These are phyloP conservation scores for Penicillium egyptiacum DNA, from an alignment of 495 filamentous ascomycete genomes.

Conservation along the genomic window DNA sequence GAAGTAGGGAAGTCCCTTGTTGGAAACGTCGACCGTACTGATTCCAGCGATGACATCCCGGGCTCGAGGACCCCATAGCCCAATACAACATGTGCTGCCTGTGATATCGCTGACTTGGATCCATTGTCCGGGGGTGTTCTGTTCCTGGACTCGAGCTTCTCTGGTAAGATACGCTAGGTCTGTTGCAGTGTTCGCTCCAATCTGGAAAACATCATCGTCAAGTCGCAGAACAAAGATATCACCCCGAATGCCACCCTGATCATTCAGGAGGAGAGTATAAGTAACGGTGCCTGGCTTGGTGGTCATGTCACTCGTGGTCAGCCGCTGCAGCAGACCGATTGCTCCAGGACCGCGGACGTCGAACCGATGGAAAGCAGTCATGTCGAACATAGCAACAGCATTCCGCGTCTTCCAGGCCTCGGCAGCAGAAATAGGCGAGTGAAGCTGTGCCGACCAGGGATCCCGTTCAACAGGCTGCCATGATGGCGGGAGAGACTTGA, in stretches of 20 bases:
- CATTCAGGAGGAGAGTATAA: slow-evolving; percentile 47
- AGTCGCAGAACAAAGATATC: slow-evolving; percentile 45
- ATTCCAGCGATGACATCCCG: slow-evolving; percentile 35
- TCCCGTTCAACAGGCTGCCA: slow-evolving; percentile 49
- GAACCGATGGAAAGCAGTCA: slow-evolving; percentile 52
- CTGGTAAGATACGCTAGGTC: slow-evolving; percentile 46
- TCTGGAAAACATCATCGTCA: slow-evolving; percentile 40
- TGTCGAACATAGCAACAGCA: slow-evolving; percentile 54
- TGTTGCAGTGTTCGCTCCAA: slow-evolving; percentile 45
- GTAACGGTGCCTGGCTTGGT: slow-evolving; percentile 38
- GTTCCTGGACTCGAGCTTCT: slow-evolving; percentile 39
- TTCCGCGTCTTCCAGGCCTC: slow-evolving; percentile 56
- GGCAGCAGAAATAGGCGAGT: slow-evolving; percentile 49
- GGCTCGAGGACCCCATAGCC: slow-evolving; percentile 52
- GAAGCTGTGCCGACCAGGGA: slow-evolving; percentile 44
- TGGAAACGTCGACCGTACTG: slow-evolving; percentile 41
- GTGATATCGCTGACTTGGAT: slow-evolving; percentile 51
- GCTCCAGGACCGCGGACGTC: slow-evolving; percentile 50
- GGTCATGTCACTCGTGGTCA: slow-evolving; percentile 45
- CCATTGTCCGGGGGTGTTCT: slow-evolving; percentile 21
- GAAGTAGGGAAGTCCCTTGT: slow-evolving; percentile 41
- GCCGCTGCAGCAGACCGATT: slow-evolving; percentile 41
- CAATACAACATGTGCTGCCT: slow-evolving; percentile 50
- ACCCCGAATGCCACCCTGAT: slow-evolving; percentile 40
- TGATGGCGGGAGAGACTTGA: slow-evolving; percentile 40